Conservation (phyloP, 1,284 basidiomycete species). For the Moesziomyces parantarcticus region DNA sequence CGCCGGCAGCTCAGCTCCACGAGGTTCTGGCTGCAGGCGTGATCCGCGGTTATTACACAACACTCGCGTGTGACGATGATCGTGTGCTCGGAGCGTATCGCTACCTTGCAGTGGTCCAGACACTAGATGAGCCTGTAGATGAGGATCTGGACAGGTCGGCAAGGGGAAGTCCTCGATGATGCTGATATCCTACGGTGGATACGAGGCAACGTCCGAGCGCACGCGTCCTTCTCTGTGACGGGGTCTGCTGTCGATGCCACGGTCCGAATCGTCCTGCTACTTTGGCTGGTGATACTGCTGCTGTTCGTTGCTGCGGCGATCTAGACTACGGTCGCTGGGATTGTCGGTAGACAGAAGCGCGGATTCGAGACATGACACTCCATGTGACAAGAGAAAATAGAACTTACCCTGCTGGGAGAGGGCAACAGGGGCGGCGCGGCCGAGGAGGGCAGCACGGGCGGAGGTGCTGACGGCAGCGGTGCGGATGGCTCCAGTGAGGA, state of each 20-base stretch:
- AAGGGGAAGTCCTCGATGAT: too few relatives aligned
- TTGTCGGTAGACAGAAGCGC: constrained; percentile 4
- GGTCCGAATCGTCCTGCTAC: background rate
- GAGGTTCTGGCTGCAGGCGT: too few relatives aligned
- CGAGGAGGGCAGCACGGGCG: constrained; percentile 49
- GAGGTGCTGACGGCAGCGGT: constrained; percentile 58
- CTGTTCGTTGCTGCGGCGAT: background rate
- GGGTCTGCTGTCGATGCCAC: background rate
- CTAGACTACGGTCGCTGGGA: background rate
- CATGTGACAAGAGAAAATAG: background rate
- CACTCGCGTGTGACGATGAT: too few relatives aligned
- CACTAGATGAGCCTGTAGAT: too few relatives aligned
- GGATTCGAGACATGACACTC: background rate
- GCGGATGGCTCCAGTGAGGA: constrained; percentile 61
- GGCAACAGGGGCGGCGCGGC: constrained; percentile 41
- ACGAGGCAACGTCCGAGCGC: too few relatives aligned
- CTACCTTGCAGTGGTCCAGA: too few relatives aligned
- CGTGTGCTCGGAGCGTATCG: too few relatives aligned
- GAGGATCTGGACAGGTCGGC: too few relatives aligned
- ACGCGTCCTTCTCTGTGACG: too few relatives aligned
- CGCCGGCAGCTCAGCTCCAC: too few relatives aligned
- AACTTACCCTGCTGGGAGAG: constrained; percentile 49
- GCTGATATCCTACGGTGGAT: too few relatives aligned
- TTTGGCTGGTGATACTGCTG: constrained; percentile 2
- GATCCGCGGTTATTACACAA: too few relatives aligned